These are phyloP conservation scores for Malus asiatica DNA, from an alignment of 306 rosid species.

Conservation along the genomic window DNA sequence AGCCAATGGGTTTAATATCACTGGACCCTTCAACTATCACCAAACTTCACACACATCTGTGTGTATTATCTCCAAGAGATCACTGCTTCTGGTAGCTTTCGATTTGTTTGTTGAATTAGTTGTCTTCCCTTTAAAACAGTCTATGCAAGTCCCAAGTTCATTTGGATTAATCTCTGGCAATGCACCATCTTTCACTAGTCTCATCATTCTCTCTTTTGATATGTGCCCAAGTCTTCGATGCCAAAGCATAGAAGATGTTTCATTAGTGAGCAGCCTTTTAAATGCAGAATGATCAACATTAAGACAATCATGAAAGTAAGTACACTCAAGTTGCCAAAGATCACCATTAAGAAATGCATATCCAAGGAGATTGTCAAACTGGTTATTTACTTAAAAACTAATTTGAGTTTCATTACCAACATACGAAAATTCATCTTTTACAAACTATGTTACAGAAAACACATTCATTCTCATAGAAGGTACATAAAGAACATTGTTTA, in stretches of 20 bases:
- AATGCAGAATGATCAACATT: background rate
- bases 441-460: too few species aligned
- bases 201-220: background rate
- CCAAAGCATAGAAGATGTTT: background rate
- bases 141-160: too few species aligned
- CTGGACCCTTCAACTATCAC: background rate
- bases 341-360: too few species aligned
- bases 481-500: too few species aligned
- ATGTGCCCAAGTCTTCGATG: background rate
- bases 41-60: background rate
- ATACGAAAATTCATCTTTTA: too few species aligned
- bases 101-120: too few species aligned
- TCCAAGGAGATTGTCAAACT: too few species aligned
- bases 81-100: background rate
- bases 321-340: background rate
- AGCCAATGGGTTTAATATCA: background rate
- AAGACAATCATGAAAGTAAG: background rate
- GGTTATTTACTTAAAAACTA: too few species aligned
- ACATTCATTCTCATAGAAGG: too few species aligned
- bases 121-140: too few species aligned
- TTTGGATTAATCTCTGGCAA: background rate
- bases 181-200: background rate
- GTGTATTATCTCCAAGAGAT: background rate
- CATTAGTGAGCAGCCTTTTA: background rate
- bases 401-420: too few species aligned